phyloP scores from a whole-genome alignment of 2,329 filamentous ascomycete genomes.

The Fusarium sp. region DNA sequence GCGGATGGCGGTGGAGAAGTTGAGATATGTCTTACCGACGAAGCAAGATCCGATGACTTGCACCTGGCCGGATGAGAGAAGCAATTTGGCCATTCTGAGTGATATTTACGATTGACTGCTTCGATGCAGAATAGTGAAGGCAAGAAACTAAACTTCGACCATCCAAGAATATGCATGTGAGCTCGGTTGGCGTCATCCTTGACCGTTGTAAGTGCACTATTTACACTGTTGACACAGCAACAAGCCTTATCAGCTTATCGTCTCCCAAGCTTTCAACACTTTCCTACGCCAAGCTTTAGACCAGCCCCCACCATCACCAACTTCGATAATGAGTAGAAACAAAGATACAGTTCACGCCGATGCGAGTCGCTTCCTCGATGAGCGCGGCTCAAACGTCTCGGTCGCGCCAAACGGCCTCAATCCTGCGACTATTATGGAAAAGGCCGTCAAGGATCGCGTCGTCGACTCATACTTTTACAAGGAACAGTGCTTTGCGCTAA shows the following conservation, averaged over 20 bases:
- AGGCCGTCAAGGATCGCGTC: constrained; percentile 94
- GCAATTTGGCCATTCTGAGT: constrained; percentile 57
- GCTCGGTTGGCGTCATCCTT: constrained; percentile 36
- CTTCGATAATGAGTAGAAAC: constrained; percentile 55
- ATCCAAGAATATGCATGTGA: constrained; percentile 8
- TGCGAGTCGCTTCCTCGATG: constrained; percentile 85
- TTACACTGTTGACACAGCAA: constrained; percentile 58
- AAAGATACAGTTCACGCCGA: constrained; percentile 78
- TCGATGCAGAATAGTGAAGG: neutral
- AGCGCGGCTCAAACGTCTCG: constrained; percentile 82
- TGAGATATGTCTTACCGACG: constrained; percentile 66
- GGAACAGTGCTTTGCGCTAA: constrained; percentile 97
- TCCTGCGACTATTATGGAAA: constrained; percentile 95
- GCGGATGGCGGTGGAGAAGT: constrained; percentile 24
- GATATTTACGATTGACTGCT: neutral
- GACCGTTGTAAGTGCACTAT: constrained; percentile 31
- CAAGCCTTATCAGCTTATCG: constrained; percentile 57
- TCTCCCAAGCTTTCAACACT: constrained; percentile 24
- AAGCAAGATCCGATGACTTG: constrained; percentile 74
- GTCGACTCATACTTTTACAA: constrained; percentile 98
- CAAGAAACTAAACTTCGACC: neutral
- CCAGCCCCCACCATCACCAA: constrained; percentile 31
- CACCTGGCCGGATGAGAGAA: constrained; percentile 78
- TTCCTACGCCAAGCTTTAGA: constrained; percentile 38
- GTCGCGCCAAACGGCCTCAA: constrained; percentile 90